Evolutionary conservation across 345 rosid genomes (phyloP), one percentile per base, ranked within the genome.

Genomic region (Microthlaspi erraticum): DNA sequence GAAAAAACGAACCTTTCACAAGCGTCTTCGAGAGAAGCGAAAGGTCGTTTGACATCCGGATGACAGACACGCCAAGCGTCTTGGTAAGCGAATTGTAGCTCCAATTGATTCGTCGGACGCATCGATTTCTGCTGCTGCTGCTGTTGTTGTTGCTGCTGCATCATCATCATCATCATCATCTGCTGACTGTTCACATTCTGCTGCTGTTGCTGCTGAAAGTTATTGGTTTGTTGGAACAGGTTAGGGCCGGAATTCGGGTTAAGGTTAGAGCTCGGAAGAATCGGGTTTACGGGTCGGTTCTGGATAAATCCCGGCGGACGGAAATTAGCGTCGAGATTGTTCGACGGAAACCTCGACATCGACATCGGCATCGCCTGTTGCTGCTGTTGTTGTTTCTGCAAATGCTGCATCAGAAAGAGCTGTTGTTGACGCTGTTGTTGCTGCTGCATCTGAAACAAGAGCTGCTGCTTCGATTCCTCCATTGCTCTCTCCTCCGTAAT

Each of bases 61-160:
- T 91, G 87, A 66, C 98, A 93, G 52, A 93, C 90, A 46, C 94
- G 87, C 95, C 96, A 91, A 0, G 97, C 95, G 71, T 93, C 97
- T 81, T 89, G 97, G 74, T 91, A 93, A 20, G 96, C 93, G 84
- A 88, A 84, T 76, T 86, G 95, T 52, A 93, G 84, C 88, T 91
- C 98, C 68, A 66, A 61, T 62, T 83, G 96, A 70, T 91, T 87
- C 75, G 77, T 81, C 2, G 93, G 91, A 68, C 85, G 80, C 50
- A 83, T 79, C 65, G 50, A 77, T 78, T 82, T 83, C 72, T 82
- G 83, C 53, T 83, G 87, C 18, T 81, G 87, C 14, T 77, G 81
- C 0, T 62, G 73, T 2, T 37, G 56, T 7, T 43, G 49, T 17
- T n/a, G n/a, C n/a, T n/a, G n/a, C n/a, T n/a, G 56, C 20, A 2